A percentile compares a stretch with the other conserved stretches of the same genome.
Conservation (phyloP, 257 asterid genomes). For the Petrea volubilis region DNA sequence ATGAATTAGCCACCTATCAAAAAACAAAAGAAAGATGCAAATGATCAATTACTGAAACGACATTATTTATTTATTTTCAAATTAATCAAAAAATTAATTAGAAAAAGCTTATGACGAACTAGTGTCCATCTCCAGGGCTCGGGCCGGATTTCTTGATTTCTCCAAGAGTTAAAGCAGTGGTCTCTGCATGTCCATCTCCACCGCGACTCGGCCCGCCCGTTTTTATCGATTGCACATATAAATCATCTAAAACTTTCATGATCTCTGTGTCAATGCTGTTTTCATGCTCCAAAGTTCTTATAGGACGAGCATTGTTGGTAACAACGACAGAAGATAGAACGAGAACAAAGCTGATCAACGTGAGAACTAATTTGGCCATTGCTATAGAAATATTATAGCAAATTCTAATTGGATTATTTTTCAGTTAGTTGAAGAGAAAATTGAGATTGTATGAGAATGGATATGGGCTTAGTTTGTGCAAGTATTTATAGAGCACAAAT, state of each 20-base stretch:
- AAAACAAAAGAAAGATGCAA: too few species aligned
- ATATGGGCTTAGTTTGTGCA: neutral
- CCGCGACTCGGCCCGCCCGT: constrained; percentile 37
- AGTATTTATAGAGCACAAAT: constrained; percentile 25
- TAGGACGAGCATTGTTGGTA: constrained; percentile 19
- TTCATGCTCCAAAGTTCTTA: neutral
- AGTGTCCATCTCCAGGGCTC: constrained; percentile 29
- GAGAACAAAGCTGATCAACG: neutral
- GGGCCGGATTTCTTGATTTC: constrained; percentile 40
- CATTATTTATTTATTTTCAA: neutral
- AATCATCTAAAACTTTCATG: constrained; percentile 12
- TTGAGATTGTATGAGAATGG: neutral
- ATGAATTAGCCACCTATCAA: too few species aligned
- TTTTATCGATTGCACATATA: constrained; percentile 27
- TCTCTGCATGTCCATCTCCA: constrained; percentile 36
- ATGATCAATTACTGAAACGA: too few species aligned
- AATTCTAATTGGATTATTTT: neutral
- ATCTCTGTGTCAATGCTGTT: constrained; percentile 9
- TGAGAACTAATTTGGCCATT: constrained; percentile 15
- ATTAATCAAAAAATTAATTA: neutral
- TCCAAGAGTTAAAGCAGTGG: constrained; percentile 17
- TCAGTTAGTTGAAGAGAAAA: neutral
- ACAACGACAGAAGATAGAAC: neutral
- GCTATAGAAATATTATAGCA: neutral
- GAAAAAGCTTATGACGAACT: neutral